Conservation (phyloP, 257 asterid species). For the Solanum ossicruentum region DNA sequence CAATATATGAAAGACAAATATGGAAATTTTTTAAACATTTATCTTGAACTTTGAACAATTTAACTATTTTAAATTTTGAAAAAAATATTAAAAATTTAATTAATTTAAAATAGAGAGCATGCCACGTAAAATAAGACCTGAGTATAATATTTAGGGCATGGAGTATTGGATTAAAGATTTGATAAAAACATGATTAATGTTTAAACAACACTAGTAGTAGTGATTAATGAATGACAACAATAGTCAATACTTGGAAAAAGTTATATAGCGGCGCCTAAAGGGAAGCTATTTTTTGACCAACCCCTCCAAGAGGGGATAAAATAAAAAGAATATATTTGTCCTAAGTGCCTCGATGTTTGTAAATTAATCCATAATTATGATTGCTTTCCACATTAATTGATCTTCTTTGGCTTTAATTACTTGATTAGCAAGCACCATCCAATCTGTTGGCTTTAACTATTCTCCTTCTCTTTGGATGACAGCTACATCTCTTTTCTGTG, state of each 20-base stretch:
- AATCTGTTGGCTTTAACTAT: neutral
- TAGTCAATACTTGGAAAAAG: neutral
- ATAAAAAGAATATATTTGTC: neutral
- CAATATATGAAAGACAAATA: too few relatives aligned
- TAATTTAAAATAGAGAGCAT: too few relatives aligned
- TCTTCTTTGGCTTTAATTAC: neutral
- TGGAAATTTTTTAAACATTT: too few relatives aligned
- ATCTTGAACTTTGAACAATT: fast-evolving
- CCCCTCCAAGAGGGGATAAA: neutral
- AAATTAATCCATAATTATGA: neutral
- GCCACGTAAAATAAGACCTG: too few relatives aligned
- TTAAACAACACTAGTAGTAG: neutral
- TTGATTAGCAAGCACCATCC: neutral
- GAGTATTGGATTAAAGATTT: neutral
- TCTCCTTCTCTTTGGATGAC: neutral
- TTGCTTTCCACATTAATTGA: neutral
- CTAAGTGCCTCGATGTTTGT: neutral
- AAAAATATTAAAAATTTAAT: too few relatives aligned
- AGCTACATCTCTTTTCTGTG: neutral
- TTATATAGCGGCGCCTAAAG: neutral
- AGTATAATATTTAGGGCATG: neutral
- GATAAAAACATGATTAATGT: neutral
- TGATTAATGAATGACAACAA: neutral
- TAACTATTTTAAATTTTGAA: too few relatives aligned
- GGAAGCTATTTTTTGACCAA: slow-evolving; percentile 5